A percentile compares a stretch with the other conserved stretches of the same genome.
Evolutionary conservation across 306 rosid genomes (phyloP).

Genomic region (Rosa multiflora): DNA sequence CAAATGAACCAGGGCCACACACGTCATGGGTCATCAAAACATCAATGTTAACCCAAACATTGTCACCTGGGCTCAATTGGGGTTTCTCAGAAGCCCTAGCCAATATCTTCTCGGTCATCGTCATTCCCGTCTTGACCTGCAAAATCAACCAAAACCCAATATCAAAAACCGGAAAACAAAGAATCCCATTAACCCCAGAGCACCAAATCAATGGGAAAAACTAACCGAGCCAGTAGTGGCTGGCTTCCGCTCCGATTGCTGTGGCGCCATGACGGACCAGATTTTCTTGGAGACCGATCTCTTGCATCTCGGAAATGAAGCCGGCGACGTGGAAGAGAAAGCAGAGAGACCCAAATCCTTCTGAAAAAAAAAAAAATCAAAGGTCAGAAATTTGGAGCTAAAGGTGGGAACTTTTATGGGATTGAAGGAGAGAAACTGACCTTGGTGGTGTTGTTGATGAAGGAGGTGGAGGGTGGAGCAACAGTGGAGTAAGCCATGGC

Average conservation of each 20-base stretch:
- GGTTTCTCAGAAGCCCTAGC: conserved; percentile 76
- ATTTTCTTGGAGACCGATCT: conserved; percentile 45
- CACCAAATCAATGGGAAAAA: neutral
- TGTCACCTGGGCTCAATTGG: conserved; percentile 76
- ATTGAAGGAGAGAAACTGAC: conserved; percentile 23
- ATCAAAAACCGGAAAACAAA: neutral
- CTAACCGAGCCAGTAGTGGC: conserved; percentile 60
- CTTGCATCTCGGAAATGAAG: conserved; percentile 43
- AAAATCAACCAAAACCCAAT: conserved; percentile 20
- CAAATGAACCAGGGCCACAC: conserved; percentile 92
- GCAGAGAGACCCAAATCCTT: conserved; percentile 47
- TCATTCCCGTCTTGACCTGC: conserved; percentile 86
- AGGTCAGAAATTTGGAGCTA: neutral
- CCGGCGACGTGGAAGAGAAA: conserved; percentile 36
- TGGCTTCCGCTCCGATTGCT: conserved; percentile 59
- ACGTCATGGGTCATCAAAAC: conserved; percentile 96
- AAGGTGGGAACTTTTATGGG: neutral
- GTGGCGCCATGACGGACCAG: conserved; percentile 64
- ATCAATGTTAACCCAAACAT: conserved; percentile 85
- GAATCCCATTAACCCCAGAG: neutral
- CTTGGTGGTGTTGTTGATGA: conserved; percentile 36
- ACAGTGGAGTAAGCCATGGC: conserved; percentile 62
- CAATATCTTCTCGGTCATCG: conserved; percentile 90
- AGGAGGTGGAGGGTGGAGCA: conserved; percentile 45
- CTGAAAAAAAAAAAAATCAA: conserved; percentile 18